These are phyloP conservation scores for Phylloporus arenicola DNA, from an alignment of 768 basidiomycete genomes.

Conservation along the genomic window DNA sequence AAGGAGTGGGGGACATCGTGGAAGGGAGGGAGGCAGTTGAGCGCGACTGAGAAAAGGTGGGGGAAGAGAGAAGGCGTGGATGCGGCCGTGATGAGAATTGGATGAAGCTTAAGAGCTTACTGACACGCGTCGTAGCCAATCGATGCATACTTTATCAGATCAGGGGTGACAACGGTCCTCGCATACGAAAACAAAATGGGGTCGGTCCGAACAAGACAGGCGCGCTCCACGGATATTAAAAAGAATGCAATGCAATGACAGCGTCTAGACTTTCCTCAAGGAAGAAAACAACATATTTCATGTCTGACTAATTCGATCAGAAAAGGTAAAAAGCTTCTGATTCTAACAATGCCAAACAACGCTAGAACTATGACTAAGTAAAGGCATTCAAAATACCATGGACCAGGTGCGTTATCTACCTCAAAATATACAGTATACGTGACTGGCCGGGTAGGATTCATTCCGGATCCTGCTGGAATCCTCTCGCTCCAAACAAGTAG, in stretches of 20 bases:
- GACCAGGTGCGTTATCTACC: constrained; percentile 20
- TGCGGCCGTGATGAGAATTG: constrained; percentile 7
- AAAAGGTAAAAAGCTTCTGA: constrained; percentile 14
- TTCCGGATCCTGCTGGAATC: constrained; percentile 49
- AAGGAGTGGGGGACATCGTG: constrained; percentile 40
- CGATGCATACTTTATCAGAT: constrained; percentile 21
- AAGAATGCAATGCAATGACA: constrained; percentile 1
- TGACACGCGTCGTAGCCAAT: constrained; percentile 5
- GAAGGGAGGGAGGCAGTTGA: constrained; percentile 8
- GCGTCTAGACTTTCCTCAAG: background rate
- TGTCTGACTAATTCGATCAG: background rate
- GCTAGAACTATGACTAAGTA: background rate
- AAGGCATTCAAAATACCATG: constrained; percentile 13
- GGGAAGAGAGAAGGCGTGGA: constrained; percentile 7
- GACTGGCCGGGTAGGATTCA: constrained; percentile 42
- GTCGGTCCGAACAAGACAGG: background rate
- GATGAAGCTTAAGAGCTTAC: constrained; percentile 19
- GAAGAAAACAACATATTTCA: background rate
- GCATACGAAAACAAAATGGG: background rate
- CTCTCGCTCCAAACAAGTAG: constrained; percentile 19
- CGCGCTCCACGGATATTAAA: background rate
- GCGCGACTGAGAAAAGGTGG: background rate
- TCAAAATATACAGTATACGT: background rate
- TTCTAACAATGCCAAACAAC: constrained; percentile 29
- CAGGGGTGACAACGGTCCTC: constrained; percentile 30